A percentile compares a stretch with the other conserved stretches of the same genome.
Evolutionary conservation across 306 rosid species (phyloP).

Genomic region (Aeschynomene evenia): DNA sequence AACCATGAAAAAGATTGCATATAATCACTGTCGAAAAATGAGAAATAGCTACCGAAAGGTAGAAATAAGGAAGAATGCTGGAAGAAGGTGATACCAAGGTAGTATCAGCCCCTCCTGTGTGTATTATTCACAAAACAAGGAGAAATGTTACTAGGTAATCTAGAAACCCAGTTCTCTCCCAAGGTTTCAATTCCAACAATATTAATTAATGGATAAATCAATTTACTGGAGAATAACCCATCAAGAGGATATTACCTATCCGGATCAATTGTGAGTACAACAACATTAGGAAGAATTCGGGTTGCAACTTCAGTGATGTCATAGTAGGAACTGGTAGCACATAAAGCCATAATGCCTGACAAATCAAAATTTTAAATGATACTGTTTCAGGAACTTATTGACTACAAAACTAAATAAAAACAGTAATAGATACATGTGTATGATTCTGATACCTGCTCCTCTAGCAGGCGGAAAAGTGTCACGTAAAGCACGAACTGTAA

Average conservation of each 20-base stretch:
- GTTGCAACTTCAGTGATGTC: slow-evolving; percentile 90
- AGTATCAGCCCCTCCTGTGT: too few species aligned
- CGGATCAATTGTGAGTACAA: slow-evolving; percentile 89
- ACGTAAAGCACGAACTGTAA: slow-evolving; percentile 97
- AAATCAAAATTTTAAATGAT: slow-evolving; percentile 13
- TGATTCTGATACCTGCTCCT: slow-evolving; percentile 80
- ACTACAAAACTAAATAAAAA: slow-evolving; percentile 22
- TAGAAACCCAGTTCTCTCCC: too few species aligned
- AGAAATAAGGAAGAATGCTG: too few species aligned
- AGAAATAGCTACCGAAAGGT: neutral
- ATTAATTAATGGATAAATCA: slow-evolving; percentile 7
- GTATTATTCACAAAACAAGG: too few species aligned
- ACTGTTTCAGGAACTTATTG: slow-evolving; percentile 12
- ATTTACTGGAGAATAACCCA: slow-evolving; percentile 20
- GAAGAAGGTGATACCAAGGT: too few species aligned
- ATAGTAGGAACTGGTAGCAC: slow-evolving; percentile 94
- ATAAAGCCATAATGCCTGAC: slow-evolving; percentile 96
- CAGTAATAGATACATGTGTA: neutral
- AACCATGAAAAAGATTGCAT: slow-evolving; percentile 30
- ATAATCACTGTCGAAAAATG: neutral
- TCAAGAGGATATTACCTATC: slow-evolving; percentile 61
- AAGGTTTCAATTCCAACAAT: neutral
- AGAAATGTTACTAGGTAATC: too few species aligned
- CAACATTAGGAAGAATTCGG: slow-evolving; percentile 90
- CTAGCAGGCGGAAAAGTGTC: slow-evolving; percentile 97